A percentile compares a stretch with the other conserved stretches of the same genome.
Evolutionary conservation across 371 early-diverging fungal species (phyloP).

Genomic region (Rhizopus sp.): DNA sequence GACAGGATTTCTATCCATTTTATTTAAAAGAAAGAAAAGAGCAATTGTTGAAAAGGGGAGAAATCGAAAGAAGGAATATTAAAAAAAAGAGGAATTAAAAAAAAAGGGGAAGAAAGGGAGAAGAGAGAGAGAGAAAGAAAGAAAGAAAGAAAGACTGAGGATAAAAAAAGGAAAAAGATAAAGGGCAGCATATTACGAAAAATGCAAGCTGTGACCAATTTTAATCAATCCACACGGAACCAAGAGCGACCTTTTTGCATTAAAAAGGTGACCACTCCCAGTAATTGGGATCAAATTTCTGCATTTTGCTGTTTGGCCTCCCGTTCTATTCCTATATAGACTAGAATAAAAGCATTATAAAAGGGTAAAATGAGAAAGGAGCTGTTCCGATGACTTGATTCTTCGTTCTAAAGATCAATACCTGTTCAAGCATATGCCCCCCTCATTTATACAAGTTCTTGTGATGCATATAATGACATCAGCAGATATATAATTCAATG

Average conservation of each 20-base stretch:
- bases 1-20: neutral
- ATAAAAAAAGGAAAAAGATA: neutral
- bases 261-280: neutral
- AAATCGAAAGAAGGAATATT: neutral
- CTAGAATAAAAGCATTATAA: neutral
- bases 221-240: neutral
- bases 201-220: neutral
- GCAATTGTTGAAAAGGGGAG: neutral
- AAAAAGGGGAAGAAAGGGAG: neutral
- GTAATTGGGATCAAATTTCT: neutral
- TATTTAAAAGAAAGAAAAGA: neutral
- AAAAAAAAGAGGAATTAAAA: neutral
- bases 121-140: neutral
- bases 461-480: too few relatives aligned
- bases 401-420: too few relatives aligned
- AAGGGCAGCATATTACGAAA: neutral
- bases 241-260: neutral
- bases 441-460: too few relatives aligned
- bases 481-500: too few relatives aligned
- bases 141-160: neutral
- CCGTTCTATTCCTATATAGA: too few relatives aligned
- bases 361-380: too few relatives aligned
- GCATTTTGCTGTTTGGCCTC: too few relatives aligned
- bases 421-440: too few relatives aligned
- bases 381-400: too few relatives aligned